Conservation (phyloP, 2,329 filamentous ascomycete genomes). For the Xylariaceae sp. region DNA sequence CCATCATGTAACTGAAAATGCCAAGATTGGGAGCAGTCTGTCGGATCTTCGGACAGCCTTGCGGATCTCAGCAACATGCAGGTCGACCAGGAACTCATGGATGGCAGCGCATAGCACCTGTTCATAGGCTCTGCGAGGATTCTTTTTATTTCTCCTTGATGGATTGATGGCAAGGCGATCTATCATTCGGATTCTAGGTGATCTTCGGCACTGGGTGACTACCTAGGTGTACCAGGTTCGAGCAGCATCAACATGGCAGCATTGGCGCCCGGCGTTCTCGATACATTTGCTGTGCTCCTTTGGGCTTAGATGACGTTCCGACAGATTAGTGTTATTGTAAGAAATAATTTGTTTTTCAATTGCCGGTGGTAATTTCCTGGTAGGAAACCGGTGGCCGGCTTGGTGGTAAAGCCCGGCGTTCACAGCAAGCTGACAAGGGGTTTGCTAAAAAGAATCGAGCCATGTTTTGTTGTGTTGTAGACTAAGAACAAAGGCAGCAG, state of each 20-base stretch:
- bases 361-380: background rate
- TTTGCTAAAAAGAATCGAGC: background rate
- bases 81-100: constrained; percentile 21
- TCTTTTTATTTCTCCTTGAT: background rate
- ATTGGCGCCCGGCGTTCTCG: constrained; percentile 23
- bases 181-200: constrained; percentile 5
- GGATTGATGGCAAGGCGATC: background rate
- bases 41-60: constrained; percentile 52
- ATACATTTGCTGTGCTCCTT: constrained; percentile 15
- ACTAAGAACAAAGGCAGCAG: background rate
- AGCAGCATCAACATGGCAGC: constrained; percentile 19
- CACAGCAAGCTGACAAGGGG: background rate
- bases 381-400: background rate
- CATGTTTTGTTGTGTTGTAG: background rate
- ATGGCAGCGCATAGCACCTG: constrained; percentile 9
- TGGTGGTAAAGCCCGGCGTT: background rate
- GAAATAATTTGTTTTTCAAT: constrained; percentile 1
- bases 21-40: constrained; percentile 54
- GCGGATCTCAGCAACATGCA: constrained; percentile 46
- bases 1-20: constrained; percentile 37
- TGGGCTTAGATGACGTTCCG: constrained; percentile 14
- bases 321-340: constrained; percentile 9
- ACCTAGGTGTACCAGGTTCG: constrained; percentile 12
- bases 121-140: background rate
- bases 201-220: constrained; percentile 3